Evolutionary conservation across 192 early-diverging fungal genomes (phyloP).

Genomic region (Funneliformis geosporum): DNA sequence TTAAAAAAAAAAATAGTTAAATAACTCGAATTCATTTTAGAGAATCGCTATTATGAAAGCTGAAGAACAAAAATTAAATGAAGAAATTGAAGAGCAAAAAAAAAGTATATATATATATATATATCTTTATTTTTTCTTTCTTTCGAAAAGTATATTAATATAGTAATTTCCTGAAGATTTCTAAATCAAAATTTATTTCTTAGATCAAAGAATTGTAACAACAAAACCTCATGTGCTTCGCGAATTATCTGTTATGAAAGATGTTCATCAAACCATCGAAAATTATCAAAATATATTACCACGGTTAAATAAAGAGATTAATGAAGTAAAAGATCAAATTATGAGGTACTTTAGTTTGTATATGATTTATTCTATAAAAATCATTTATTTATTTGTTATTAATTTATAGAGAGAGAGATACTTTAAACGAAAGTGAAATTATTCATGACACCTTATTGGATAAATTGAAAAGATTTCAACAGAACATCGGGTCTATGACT

Average conservation of each 20-base stretch:
- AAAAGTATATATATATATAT: neutral
- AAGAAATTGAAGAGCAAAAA: conserved; percentile 11
- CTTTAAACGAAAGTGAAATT: neutral
- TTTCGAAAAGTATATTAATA: too few species aligned
- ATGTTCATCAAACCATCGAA: neutral
- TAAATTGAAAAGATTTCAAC: neutral
- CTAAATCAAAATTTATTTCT: neutral
- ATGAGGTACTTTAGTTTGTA: neutral
- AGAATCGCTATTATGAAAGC: conserved; percentile 1
- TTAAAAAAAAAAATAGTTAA: neutral
- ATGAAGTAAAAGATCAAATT: conserved; percentile 7
- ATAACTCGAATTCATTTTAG: too few species aligned
- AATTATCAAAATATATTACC: conserved; percentile 9
- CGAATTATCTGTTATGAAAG: conserved; percentile 2
- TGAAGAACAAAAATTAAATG: conserved; percentile 15
- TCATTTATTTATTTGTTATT: neutral
- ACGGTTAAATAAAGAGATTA: neutral
- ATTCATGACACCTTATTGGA: conserved; percentile 3
- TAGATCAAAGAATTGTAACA: neutral
- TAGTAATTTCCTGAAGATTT: too few species aligned
- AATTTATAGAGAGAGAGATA: neutral
- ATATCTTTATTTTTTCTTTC: neutral
- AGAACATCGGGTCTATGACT: neutral
- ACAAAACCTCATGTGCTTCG: neutral
- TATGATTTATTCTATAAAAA: neutral